Evolutionary conservation across 208 protist genomes (phyloP), one percentile per base, ranked within the genome.

Genomic region (Chromosphaera perkinsii): DNA sequence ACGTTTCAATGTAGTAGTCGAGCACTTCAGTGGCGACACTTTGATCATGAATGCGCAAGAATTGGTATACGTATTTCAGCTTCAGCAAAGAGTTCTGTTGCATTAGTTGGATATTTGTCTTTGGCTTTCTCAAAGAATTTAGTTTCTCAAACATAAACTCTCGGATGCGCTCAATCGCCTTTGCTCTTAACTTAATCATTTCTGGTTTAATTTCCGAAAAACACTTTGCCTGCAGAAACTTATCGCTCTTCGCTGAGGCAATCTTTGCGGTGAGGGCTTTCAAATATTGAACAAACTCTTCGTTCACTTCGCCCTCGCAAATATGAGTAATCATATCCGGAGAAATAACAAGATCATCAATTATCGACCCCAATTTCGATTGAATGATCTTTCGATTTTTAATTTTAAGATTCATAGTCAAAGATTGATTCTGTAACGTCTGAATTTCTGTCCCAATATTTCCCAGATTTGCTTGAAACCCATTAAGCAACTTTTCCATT

Each of bases 291-390:
- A 54, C 49, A 54, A 31, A 54, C 24, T 54, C 47, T 7, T 67
- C 70, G 45, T 75, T 75, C 31, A 75, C 60, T 51, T 75, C 70
- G 10, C 39, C 43, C 31, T 75, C 70, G 51, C 35, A 60, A 10
- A 75, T 68, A 22, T 64, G 36, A 7, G 1, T 62, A 12, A 52
- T 26, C 20, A 37, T 24, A 3, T 64, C 40, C 5, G 66, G 66
- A 12, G 66, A 43, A 22, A 72, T 57, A 7, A 35, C 37, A 3
- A 66, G 31, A 5, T 42, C 56, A 20, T 72, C 52, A 12, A 72
- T 20, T 24, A 72, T 39, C 27, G 14, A 5, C 5, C 36, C 33
- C 7, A 72, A 55, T 29, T 55, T 51, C 35, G 7, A 37, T 3
- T 72, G 55, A 26, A 5, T 4, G 39, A 68, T 45, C 45, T 67